phyloP scores from a whole-genome alignment of 2,329 filamentous ascomycete genomes.

The Sporothrix brunneoviolacea region DNA sequence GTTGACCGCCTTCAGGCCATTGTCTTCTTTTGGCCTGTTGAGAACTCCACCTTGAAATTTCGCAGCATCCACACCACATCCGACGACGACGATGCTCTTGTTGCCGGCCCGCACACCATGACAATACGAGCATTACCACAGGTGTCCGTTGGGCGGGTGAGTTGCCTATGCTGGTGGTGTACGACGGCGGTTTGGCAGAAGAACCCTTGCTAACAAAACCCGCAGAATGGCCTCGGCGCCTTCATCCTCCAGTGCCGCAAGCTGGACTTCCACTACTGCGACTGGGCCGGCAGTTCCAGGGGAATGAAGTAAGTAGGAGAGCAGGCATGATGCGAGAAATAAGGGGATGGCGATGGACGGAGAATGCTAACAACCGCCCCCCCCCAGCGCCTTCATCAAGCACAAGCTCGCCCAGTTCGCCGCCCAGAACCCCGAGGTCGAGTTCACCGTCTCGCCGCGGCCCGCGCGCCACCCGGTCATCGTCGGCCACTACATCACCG shows the following conservation, averaged over 20 bases:
- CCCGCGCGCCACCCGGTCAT: slow-evolving; percentile 87
- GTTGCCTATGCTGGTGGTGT: no score
- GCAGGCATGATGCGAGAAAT: no score
- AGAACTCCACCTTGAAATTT: no score
- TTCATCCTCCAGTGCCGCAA: slow-evolving; percentile 97
- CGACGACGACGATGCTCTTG: neutral
- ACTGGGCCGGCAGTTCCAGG: slow-evolving; percentile 85
- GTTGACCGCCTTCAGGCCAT: neutral
- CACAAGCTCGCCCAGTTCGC: slow-evolving; percentile 72
- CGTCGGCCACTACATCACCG: slow-evolving; percentile 88
- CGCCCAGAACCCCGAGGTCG: slow-evolving; percentile 73
- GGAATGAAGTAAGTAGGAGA: slow-evolving; percentile 74
- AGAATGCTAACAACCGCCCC: no score
- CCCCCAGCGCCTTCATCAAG: slow-evolving; percentile 69
- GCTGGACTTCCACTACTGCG: slow-evolving; percentile 94
- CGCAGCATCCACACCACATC: neutral
- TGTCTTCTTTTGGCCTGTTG: no score
- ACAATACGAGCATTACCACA: slow-evolving; percentile 19
- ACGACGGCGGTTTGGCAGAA: no score
- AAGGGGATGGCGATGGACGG: no score
- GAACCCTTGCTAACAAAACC: neutral
- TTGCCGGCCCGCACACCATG: slow-evolving; percentile 16
- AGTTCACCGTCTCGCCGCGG: slow-evolving; percentile 84
- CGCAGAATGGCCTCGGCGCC: slow-evolving; percentile 87
- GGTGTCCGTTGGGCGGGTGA: slow-evolving; percentile 20